A percentile compares a stretch with the other conserved stretches of the same genome.
Conservation (phyloP, 1,284 basidiomycete species). For the Boletellus deceptivus region DNA sequence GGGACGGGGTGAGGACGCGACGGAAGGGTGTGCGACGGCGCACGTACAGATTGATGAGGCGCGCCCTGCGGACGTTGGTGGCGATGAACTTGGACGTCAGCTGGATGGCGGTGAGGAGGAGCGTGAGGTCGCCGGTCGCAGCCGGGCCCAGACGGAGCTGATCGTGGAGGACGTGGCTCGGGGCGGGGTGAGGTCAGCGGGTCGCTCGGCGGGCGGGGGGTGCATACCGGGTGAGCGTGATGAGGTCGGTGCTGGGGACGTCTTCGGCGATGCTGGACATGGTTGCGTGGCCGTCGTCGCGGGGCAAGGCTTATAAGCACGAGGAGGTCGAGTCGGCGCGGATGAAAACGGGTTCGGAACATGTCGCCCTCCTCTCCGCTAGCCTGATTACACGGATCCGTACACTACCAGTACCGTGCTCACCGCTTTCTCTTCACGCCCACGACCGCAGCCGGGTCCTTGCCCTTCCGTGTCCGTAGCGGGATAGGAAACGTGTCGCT, state of each 20-base stretch:
- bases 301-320: too few species aligned
- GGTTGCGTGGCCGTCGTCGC: constrained; percentile 14
- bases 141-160: constrained; percentile 76
- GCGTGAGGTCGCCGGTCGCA: constrained; percentile 92
- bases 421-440: constrained; percentile 64
- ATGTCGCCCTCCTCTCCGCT: neutral
- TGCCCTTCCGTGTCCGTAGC: constrained; percentile 57
- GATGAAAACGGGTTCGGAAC: constrained; percentile 29
- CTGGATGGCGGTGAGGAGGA: constrained; percentile 94
- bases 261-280: constrained; percentile 48
- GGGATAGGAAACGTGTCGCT: constrained; percentile 65
- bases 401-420: constrained; percentile 25
- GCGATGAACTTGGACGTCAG: constrained; percentile 97
- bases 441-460: constrained; percentile 44
- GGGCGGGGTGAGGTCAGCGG: constrained; percentile 9
- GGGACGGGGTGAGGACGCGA: constrained; percentile 11
- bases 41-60: constrained; percentile 93
- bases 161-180: constrained; percentile 81
- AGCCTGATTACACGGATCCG: neutral
- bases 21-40: neutral
- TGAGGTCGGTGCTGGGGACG: constrained; percentile 79
- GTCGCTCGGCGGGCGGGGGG: neutral
- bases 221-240: constrained; percentile 84
- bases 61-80: constrained; percentile 94
- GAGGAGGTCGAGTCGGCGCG: constrained; percentile 11